Conservation (phyloP, 1,139 yeast genomes). For the Candida sp. region DNA sequence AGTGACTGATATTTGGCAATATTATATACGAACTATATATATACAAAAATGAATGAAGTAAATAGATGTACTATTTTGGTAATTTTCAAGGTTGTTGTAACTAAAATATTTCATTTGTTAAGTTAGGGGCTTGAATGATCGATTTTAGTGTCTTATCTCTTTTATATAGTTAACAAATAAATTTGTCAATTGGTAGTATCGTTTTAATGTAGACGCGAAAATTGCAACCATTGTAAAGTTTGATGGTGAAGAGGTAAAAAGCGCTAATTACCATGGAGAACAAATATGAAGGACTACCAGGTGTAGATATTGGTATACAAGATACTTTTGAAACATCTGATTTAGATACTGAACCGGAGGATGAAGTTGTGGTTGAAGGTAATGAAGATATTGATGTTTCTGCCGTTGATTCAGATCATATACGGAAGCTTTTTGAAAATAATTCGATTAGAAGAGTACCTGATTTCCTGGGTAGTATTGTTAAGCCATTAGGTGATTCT, state of each 20-base stretch:
- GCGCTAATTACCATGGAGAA: slow-evolving; percentile 6
- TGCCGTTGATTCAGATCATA: background rate
- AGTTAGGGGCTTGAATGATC: too few relatives aligned
- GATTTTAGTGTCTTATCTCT: too few relatives aligned
- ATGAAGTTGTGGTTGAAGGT: slow-evolving; percentile 18
- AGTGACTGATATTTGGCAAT: too few relatives aligned
- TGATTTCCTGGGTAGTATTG: slow-evolving; percentile 38
- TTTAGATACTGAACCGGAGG: slow-evolving; percentile 26
- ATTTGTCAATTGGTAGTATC: background rate
- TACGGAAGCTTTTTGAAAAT: slow-evolving; percentile 8
- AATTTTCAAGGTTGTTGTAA: too few relatives aligned
- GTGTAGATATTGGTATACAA: slow-evolving; percentile 22
- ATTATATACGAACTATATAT: too few relatives aligned
- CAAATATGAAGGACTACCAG: slow-evolving; percentile 24
- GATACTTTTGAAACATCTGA: slow-evolving; percentile 53
- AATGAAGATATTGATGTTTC: slow-evolving; percentile 4
- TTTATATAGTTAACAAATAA: too few relatives aligned
- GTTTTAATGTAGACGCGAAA: background rate
- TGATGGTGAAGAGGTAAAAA: too few relatives aligned
- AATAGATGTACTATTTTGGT: too few relatives aligned
- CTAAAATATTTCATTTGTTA: too few relatives aligned
- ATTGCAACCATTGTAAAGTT: too few relatives aligned
- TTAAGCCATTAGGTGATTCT: slow-evolving; percentile 13
- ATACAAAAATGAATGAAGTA: too few relatives aligned
- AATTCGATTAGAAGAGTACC: slow-evolving; percentile 12